phyloP scores from a whole-genome alignment of 148 eudicot genomes.

The Vaccinium macrocarpon region DNA sequence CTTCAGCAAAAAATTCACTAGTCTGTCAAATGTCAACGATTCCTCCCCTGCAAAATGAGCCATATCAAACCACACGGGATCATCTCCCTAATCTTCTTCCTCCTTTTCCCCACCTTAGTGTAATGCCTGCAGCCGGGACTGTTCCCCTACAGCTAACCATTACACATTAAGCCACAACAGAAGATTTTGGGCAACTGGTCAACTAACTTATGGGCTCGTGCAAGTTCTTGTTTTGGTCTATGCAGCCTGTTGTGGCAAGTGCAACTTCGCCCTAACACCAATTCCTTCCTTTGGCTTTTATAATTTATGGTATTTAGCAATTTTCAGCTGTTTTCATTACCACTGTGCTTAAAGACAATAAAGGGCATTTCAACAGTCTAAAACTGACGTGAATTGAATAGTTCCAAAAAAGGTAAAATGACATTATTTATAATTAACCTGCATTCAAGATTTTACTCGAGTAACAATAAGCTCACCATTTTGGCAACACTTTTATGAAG shows the following conservation, averaged over 20 bases:
- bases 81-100: neutral
- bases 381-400: neutral
- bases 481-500: neutral
- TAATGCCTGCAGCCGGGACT: neutral
- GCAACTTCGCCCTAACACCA: neutral
- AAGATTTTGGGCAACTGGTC: neutral
- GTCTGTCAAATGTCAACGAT: neutral
- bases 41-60: no score
- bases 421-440: neutral
- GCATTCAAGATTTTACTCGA: neutral
- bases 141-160: neutral
- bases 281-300: neutral
- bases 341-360: neutral
- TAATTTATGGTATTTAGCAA: neutral
- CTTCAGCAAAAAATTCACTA: neutral
- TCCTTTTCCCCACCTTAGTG: neutral
- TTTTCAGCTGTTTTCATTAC: neutral
- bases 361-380: neutral
- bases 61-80: no score
- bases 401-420: neutral
- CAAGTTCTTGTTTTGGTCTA: neutral
- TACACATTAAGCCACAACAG: neutral
- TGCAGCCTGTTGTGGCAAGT: neutral
- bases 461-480: neutral
- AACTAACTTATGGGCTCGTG: neutral